phyloP scores from a whole-genome alignment of 192 early-diverging fungal species.

The Lobosporangium transversale region DNA sequence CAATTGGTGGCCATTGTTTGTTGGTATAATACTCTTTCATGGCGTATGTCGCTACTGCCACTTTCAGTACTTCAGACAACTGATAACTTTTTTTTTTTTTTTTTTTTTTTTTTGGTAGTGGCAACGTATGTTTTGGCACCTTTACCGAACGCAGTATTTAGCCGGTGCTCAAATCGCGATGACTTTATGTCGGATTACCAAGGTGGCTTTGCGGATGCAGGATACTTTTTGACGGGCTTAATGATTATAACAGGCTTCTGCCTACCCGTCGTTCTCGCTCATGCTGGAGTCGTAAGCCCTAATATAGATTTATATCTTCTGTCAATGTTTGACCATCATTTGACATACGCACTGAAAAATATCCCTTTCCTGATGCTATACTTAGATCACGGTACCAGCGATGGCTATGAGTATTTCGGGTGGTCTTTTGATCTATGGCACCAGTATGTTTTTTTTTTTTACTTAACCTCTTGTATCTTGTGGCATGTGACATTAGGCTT shows the following conservation, averaged over 20 bases:
- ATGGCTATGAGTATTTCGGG: constrained; percentile 93
- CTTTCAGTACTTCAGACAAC: no score
- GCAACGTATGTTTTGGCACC: constrained; percentile 94
- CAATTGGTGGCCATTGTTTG: constrained; percentile 96
- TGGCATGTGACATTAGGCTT: no score
- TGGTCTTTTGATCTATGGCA: constrained; percentile 93
- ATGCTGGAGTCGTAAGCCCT: constrained; percentile 76
- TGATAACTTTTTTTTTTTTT: no score
- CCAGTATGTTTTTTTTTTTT: constrained; percentile 77
- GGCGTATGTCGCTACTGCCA: no score
- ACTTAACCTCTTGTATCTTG: no score
- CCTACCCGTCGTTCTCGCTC: constrained; percentile 84
- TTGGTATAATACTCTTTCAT: constrained; percentile 58
- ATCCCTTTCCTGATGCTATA: background rate
- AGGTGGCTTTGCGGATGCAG: constrained; percentile 69
- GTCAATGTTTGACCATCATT: no score
- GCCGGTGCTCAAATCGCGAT: constrained; percentile 71
- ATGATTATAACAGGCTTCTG: constrained; percentile 93
- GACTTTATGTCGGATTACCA: constrained; percentile 76
- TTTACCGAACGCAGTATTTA: constrained; percentile 88
- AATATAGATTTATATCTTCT: no score
- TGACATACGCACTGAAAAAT: no score
- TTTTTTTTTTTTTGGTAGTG: constrained; percentile 65
- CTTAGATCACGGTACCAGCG: constrained; percentile 82
- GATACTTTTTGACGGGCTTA: constrained; percentile 89